A percentile compares a stretch with the other conserved stretches of the same genome.
Evolutionary conservation across 2,329 filamentous ascomycete species (phyloP).

Genomic region (Fonsecaea nubica): DNA sequence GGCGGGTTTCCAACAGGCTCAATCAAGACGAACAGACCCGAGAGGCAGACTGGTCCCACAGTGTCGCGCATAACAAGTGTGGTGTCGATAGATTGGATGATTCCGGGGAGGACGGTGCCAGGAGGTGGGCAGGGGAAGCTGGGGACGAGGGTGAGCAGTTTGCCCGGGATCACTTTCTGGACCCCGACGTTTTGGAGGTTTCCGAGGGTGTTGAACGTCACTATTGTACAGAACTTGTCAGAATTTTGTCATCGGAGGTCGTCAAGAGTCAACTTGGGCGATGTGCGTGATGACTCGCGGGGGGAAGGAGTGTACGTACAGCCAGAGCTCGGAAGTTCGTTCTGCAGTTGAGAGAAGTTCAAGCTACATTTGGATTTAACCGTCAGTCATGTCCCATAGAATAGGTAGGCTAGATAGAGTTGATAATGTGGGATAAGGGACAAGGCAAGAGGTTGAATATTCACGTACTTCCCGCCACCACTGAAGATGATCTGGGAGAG

Average conservation of each 20-base stretch:
- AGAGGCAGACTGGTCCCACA: slow-evolving; percentile 10
- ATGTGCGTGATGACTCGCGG: background rate
- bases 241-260: background rate
- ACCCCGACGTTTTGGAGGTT: background rate
- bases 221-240: background rate
- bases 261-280: background rate
- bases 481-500: slow-evolving; percentile 4
- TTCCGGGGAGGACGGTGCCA: slow-evolving; percentile 11
- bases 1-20: slow-evolving; percentile 14
- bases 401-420: background rate
- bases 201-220: slow-evolving; percentile 14
- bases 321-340: slow-evolving; percentile 14
- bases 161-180: background rate
- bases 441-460: background rate
- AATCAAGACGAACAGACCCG: slow-evolving; percentile 18
- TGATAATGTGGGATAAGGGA: background rate
- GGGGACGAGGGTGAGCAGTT: background rate
- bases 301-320: background rate
- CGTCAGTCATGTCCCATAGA: background rate
- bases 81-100: slow-evolving; percentile 13
- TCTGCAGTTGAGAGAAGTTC: slow-evolving; percentile 8
- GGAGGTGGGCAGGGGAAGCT: slow-evolving; percentile 18
- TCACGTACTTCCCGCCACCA: slow-evolving; percentile 12
- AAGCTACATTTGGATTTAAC: background rate
- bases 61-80: slow-evolving; percentile 5